Conservation (phyloP, 805 yeast genomes). For the Starmerella floris region DNA sequence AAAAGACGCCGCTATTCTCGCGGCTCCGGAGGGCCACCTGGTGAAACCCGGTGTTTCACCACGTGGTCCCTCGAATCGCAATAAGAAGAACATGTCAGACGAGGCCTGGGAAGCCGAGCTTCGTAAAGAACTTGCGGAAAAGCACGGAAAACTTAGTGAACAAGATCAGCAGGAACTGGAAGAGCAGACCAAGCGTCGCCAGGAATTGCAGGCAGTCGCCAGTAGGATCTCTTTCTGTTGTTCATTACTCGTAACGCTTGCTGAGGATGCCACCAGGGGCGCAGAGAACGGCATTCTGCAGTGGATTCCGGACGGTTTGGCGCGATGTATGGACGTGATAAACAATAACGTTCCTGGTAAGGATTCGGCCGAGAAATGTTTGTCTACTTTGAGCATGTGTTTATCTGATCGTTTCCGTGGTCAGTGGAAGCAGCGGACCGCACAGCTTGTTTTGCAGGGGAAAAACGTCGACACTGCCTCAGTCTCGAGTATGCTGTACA, state of each 20-base stretch:
- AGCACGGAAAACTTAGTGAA: conserved; percentile 45
- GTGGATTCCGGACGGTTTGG: conserved; percentile 65
- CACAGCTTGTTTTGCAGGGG: conserved; percentile 45
- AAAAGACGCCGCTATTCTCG: conserved; percentile 50
- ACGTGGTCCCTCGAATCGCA: background rate
- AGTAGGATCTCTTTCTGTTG: conserved; percentile 37
- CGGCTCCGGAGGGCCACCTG: conserved; percentile 44
- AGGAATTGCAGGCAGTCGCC: conserved; percentile 31
- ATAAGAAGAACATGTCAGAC: conserved; percentile 26
- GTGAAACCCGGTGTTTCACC: conserved; percentile 36
- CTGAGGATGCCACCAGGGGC: conserved; percentile 30
- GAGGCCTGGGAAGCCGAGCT: conserved; percentile 79
- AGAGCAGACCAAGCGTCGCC: conserved; percentile 48
- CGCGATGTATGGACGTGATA: conserved; percentile 36
- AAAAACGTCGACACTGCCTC: conserved; percentile 36
- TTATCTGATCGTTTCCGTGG: conserved; percentile 40
- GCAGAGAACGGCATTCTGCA: conserved; percentile 50
- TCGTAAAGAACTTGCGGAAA: conserved; percentile 56
- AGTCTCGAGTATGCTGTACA: conserved; percentile 55
- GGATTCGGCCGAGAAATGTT: conserved; percentile 31
- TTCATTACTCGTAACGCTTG: conserved; percentile 41
- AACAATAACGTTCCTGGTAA: conserved; percentile 31
- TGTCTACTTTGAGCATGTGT: conserved; percentile 41
- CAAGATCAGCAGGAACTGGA: conserved; percentile 63
- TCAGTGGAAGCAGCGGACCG: conserved; percentile 39